Evolutionary conservation across 257 asterid genomes (phyloP), one percentile per base, ranked within the genome.

Genomic region (Nicotiana noctiflora): DNA sequence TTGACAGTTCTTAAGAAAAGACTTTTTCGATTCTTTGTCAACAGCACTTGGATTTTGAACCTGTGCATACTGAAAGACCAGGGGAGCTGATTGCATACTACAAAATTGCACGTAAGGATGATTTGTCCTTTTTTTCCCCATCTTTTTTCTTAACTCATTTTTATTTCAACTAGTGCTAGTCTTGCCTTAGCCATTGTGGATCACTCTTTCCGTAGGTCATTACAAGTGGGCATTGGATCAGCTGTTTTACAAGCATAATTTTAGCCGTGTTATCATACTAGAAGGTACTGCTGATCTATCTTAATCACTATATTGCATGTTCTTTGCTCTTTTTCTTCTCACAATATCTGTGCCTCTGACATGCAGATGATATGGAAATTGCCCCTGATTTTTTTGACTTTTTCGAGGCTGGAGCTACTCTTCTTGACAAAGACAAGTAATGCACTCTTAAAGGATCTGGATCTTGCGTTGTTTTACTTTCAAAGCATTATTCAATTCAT

Each of bases 181-280:
- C 19, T 49, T 63, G 60, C 63, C 72, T 57, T 49, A 79, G 37
- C 61, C 62, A 79, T 64, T 77, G 64, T 59, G 57, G 23, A 79
- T 64, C 84, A 60, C 56, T 66, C 55, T 84, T 59, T 76, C 55
- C 77, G 51, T 87, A 96, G 99, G 98, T 76, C 99, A 96, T 85
- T 96, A 96, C 90, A 96, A 96, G 70, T 96, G 99, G 99, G 99
- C 98, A 81, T 84, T 96, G 89, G 99, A 96, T 84, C 90, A 96
- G 76, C 88, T 96, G 87, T 96, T 96, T 85, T 90, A 94, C 90
- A 85, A 89, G 82, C 97, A 92, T 84, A 92, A 92, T 51, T 96
- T 96, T 85, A 89, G 86, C 89, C 88, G 94, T 81, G 99, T 96
- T 76, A 90, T 96, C 89, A 94, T 96, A 86, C 98, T 96, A 76